Evolutionary conservation across 169 alveolate genomes (phyloP).

Genomic region (Theileria parva): DNA sequence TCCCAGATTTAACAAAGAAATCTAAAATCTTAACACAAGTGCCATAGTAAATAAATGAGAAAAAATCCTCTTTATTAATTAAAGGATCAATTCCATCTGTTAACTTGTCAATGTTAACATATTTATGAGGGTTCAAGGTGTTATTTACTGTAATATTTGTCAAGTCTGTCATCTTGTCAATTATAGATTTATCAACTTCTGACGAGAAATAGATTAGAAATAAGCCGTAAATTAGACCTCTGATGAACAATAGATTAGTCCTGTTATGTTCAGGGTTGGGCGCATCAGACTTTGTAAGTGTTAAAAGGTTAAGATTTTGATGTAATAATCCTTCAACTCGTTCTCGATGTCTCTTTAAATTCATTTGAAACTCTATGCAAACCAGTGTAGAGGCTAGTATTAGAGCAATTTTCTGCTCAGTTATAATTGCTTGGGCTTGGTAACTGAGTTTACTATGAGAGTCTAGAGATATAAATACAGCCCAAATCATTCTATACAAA

Average conservation of each 20-base stretch:
- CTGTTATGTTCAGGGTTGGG: background rate
- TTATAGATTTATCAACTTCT: background rate
- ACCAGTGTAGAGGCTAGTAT: conserved; percentile 38
- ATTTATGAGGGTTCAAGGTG: conserved; percentile 9
- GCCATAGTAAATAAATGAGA: conserved; percentile 5
- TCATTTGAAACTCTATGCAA: background rate
- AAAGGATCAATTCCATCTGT: conserved; percentile 14
- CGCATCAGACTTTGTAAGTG: background rate
- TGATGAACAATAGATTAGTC: background rate
- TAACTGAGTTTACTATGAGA: background rate
- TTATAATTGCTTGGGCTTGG: conserved; percentile 26
- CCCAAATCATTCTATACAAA: conserved; percentile 61
- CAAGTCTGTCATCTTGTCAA: conserved; percentile 8
- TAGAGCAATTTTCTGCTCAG: conserved; percentile 46
- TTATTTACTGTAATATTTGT: background rate
- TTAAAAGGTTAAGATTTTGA: background rate
- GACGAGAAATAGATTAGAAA: background rate
- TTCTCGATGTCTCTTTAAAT: conserved; percentile 16
- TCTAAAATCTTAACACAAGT: conserved; percentile 1
- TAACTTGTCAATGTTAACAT: background rate
- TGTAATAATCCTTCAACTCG: conserved; percentile 35
- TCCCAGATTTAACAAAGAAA: background rate
- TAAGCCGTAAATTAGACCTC: conserved; percentile 3
- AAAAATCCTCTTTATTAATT: background rate
- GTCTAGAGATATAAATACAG: conserved; percentile 34